phyloP scores from a whole-genome alignment of 2,329 filamentous ascomycete genomes.

The Chaetomiaceae sp. region DNA sequence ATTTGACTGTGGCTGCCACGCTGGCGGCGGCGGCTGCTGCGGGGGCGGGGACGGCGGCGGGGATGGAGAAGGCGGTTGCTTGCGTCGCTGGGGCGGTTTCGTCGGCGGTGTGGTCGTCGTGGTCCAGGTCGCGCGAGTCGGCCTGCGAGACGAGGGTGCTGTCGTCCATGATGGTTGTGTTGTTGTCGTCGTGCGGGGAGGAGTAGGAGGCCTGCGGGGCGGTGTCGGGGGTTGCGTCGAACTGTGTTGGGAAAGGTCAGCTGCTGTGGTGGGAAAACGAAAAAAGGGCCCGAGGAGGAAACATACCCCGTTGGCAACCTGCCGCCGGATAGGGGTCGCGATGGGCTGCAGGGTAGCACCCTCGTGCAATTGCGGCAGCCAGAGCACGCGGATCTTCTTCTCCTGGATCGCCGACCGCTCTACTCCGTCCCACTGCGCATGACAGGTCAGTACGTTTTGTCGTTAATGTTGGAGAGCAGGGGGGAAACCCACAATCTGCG shows the following conservation, averaged over 20 bases:
- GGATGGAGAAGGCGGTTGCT: slow-evolving; percentile 3
- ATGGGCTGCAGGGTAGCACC: slow-evolving; percentile 18
- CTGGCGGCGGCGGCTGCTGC: too few relatives aligned
- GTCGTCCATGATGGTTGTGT: slow-evolving; percentile 19
- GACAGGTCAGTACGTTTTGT: slow-evolving; percentile 26
- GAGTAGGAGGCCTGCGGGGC: slow-evolving; percentile 28
- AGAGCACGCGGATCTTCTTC: slow-evolving; percentile 91
- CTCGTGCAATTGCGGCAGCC: slow-evolving; percentile 61
- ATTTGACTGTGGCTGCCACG: slow-evolving; percentile 20
- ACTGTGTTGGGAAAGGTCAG: slow-evolving; percentile 20
- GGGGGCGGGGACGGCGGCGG: too few relatives aligned
- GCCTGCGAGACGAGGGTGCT: slow-evolving; percentile 18
- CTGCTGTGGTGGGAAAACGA: not conserved
- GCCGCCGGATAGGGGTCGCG: slow-evolving; percentile 29
- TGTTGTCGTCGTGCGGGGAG: slow-evolving; percentile 29
- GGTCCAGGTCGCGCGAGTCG: slow-evolving; percentile 17
- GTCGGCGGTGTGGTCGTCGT: too few relatives aligned
- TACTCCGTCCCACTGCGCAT: slow-evolving; percentile 66
- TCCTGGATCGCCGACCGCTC: slow-evolving; percentile 78
- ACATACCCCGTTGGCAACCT: slow-evolving; percentile 30
- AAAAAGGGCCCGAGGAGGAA: not conserved
- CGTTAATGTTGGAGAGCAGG: slow-evolving; percentile 1
- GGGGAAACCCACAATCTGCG: slow-evolving; percentile 63
- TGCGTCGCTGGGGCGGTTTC: slow-evolving; percentile 15
- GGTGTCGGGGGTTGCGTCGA: slow-evolving; percentile 32